A percentile compares a stretch with the other conserved stretches of the same genome.
phyloP scores from a whole-genome alignment of 495 filamentous ascomycete species.

The Xylaria telfairii region DNA sequence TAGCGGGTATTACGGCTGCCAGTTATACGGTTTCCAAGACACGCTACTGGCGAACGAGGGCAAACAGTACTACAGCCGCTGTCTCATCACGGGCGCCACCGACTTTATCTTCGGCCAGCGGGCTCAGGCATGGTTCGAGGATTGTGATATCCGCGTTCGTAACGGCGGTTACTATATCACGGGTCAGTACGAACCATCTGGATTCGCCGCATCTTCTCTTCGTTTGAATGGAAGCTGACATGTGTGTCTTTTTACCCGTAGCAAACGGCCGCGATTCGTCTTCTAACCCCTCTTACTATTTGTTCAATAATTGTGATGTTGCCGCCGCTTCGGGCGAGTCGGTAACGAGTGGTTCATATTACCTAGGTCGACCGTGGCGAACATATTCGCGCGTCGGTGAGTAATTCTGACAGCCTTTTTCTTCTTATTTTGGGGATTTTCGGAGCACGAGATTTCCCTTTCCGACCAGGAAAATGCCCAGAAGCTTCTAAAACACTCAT shows the following conservation, averaged over 20 bases:
- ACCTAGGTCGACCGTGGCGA: slow-evolving; percentile 71
- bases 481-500: too few relatives aligned
- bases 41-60: slow-evolving; percentile 66
- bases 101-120: slow-evolving; percentile 74
- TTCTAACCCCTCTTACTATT: slow-evolving; percentile 61
- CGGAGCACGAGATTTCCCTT: too few relatives aligned
- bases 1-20: slow-evolving; percentile 65
- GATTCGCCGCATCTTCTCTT: background rate
- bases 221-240: slow-evolving; percentile 8
- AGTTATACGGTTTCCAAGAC: slow-evolving; percentile 66
- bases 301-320: slow-evolving; percentile 64
- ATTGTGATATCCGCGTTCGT: slow-evolving; percentile 61
- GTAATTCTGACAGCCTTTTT: too few relatives aligned
- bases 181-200: slow-evolving; percentile 30
- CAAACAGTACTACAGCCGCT: slow-evolving; percentile 61
- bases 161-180: slow-evolving; percentile 57
- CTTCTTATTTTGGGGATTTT: too few relatives aligned
- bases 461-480: too few relatives aligned
- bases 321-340: slow-evolving; percentile 52
- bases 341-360: slow-evolving; percentile 59
- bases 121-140: slow-evolving; percentile 67
- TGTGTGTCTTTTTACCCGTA: slow-evolving; percentile 4
- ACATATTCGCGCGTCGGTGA: slow-evolving; percentile 65
- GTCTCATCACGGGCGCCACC: slow-evolving; percentile 63
- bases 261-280: slow-evolving; percentile 63